Percentiles rank a stretch among this genome's conserved stretches.
Evolutionary conservation across 371 early-diverging fungal genomes (phyloP).

Genomic region (Zychaea mexicana): DNA sequence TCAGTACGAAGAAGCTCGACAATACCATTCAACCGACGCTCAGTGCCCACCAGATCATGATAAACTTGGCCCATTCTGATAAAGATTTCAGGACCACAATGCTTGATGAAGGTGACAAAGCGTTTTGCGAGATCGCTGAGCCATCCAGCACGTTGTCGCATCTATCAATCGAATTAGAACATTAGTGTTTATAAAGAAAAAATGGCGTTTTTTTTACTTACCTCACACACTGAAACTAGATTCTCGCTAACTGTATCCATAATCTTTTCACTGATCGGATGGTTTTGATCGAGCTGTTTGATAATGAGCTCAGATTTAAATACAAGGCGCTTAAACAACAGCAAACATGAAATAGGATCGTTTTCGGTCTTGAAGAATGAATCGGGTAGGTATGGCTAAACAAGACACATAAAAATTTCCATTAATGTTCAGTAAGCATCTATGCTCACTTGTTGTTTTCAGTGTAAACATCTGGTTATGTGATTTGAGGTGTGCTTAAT

Average conservation of each 20-base stretch:
- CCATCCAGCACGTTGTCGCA: constrained; percentile 72
- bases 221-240: constrained; percentile 61
- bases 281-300: constrained; percentile 75
- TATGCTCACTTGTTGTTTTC: no score
- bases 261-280: constrained; percentile 61
- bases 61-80: constrained; percentile 68
- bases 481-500: neutral
- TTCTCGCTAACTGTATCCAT: constrained; percentile 53
- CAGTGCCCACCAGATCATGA: constrained; percentile 71
- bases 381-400: constrained; percentile 83
- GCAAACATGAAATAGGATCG: constrained; percentile 73
- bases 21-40: constrained; percentile 65
- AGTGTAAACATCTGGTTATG: no score
- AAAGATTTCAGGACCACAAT: constrained; percentile 72
- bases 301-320: constrained; percentile 82
- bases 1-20: constrained; percentile 76
- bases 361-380: constrained; percentile 81
- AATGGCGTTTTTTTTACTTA: constrained; percentile 14
- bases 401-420: constrained; percentile 12
- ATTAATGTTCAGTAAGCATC: no score
- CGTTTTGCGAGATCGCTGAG: constrained; percentile 66
- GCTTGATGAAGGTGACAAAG: constrained; percentile 70
- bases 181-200: neutral
- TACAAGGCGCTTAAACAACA: constrained; percentile 77
- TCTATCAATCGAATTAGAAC: constrained; percentile 22